Evolutionary conservation across 495 filamentous ascomycete species (phyloP), one percentile per base, ranked within the genome.

Genomic region (Aspergillus cristatus): DNA sequence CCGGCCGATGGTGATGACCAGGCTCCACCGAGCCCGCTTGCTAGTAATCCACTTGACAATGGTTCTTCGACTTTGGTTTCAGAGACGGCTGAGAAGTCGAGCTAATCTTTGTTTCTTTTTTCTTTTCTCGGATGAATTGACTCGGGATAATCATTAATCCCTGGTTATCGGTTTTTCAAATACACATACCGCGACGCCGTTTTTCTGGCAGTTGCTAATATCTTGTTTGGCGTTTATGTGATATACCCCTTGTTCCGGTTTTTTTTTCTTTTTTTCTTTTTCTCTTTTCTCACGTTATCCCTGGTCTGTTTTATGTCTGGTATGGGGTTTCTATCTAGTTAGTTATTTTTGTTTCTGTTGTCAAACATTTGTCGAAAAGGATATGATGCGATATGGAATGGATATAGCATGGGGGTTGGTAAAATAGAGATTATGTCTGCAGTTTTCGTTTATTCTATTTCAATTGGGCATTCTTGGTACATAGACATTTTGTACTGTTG

Each of bases 231-330:
- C 61, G 61, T 67, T 51, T 41, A 60, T 63, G 58, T 62, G 63
- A 67, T 67, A 67, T 67, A 67, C 63, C 63, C 63, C 55, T 57
- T 45, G 50, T 49, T 53, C 47, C 45, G 43, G 42, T 43, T 50
- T 32, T 40, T 16, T 35, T 5, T 34, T 31, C 16, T 38, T 18
- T 10, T 16, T n/a, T 34, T 35, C 34, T 22, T 28, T 40, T 34
- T 39, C n/a, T 44, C 28, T 32, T 32, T 25, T 38, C 10, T 16
- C 25, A 11, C n/a, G 7, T 14, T 14, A 11, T 3, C n/a, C 14
- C 15, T 32, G 28, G 14, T 29, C 3, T 32, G n/a, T 14, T 14
- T 32, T 16, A 7, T 32, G 14, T 32, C 7, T 10, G 15, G 8
- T 16, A 16, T 14, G 30, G 15, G 30, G 8, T 14, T 10, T 8